Evolutionary conservation across 306 rosid genomes (phyloP).

Genomic region (Malus fusca): DNA sequence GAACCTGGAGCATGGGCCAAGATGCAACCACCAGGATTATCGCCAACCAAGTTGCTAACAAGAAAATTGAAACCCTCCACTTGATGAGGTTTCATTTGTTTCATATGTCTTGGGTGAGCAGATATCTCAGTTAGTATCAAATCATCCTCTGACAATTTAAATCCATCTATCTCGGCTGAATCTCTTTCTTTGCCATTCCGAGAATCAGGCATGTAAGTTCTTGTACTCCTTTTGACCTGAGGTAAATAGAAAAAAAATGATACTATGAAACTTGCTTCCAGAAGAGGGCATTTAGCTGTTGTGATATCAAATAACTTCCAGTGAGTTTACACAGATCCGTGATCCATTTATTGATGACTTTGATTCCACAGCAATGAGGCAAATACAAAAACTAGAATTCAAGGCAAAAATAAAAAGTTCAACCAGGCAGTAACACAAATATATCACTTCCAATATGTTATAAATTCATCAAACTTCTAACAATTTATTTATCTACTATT

Average conservation of each 20-base stretch:
- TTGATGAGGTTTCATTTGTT: slow-evolving; percentile 91
- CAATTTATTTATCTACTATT: not conserved
- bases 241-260: slow-evolving; percentile 11
- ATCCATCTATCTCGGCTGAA: slow-evolving; percentile 32
- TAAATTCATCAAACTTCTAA: not conserved
- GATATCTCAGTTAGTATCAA: slow-evolving; percentile 39
- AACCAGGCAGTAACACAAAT: not conserved
- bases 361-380: not conserved
- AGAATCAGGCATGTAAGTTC: slow-evolving; percentile 67
- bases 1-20: slow-evolving; percentile 98
- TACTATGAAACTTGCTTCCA: not conserved
- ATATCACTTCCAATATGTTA: not conserved
- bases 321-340: not conserved
- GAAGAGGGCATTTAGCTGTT: not conserved
- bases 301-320: not conserved
- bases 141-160: slow-evolving; percentile 45
- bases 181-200: slow-evolving; percentile 38
- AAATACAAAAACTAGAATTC: not conserved
- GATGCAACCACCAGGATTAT: slow-evolving; percentile 88
- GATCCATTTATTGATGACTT: not conserved
- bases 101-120: slow-evolving; percentile 80
- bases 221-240: slow-evolving; percentile 62
- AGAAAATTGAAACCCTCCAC: slow-evolving; percentile 91
- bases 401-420: not conserved
- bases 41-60: slow-evolving; percentile 65